Base-by-base conservation (phyloP, 495 filamentous ascomycete genomes). In the Collariella sp. region DNA sequence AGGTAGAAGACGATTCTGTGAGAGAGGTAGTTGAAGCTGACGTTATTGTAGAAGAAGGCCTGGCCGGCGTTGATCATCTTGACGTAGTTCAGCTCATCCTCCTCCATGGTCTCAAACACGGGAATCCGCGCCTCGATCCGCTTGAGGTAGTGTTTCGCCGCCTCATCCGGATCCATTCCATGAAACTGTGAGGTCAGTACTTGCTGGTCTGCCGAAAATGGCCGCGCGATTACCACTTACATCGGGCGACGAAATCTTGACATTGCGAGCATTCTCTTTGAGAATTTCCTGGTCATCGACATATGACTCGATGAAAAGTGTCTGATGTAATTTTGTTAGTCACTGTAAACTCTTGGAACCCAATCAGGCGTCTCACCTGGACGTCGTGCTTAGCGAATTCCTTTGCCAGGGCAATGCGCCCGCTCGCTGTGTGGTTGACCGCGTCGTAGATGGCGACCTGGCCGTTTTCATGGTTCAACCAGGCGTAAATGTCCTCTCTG, bases 51-150 rank as follows among this genome's bases (percentile, higher is more conserved):
- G 52, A 87, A 83, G 52, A 97, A 80, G 43, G 84, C 75, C 67
- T 94, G 83, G n/a, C 94, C 94, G 7, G 94, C 94, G 63, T 99
- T 97, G 60, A 95, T 94, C 90, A 99, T 95, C 81, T 96, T 97
- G 76, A 97, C 89, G 65, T 89, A 99, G 63, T 96, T 96, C 52
- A 97, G 75, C 54, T 96, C 89, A 26, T 79, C 75, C 63, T 97
- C 93, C 59, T 91, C 79, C 90, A 99, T 97, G 0, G 89, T 95
- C 70, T 97, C 91, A 60, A 96, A 97, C 53, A 90, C 83, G 19
- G 94, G 94, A 48, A 97, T 97, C 54, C 93, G 89, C 43, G 85
- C 83, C 49, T 87, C 81, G 63, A 97, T 96, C 23, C 94, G 85
- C 53, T 81, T 78, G 22, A 99, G 78, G 62, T 99, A 99, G 60